These are phyloP conservation scores for Collybiopsis luxurians DNA, from an alignment of 768 basidiomycete species.

Conservation along the genomic window DNA sequence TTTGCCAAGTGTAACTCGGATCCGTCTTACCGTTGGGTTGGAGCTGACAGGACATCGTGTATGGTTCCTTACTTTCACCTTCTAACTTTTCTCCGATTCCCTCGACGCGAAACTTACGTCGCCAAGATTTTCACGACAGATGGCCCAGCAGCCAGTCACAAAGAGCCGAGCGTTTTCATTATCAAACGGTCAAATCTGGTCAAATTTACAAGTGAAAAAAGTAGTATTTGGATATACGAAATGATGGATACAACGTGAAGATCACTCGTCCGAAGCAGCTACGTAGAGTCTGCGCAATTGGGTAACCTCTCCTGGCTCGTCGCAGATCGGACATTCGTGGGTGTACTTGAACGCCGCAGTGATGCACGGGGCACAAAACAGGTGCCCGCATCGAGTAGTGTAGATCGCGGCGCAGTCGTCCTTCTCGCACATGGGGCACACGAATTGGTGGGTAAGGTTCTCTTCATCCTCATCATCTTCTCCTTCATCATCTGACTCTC, in stretches of 20 bases:
- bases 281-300: not conserved
- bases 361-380: slow-evolving; percentile 8
- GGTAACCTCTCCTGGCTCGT: not conserved
- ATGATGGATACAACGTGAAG: not conserved
- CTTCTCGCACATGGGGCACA: slow-evolving; percentile 5
- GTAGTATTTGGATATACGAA: no score
- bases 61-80: no score
- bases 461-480: not conserved
- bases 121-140: no score
- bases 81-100: no score
- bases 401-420: not conserved
- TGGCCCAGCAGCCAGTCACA: no score
- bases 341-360: slow-evolving; percentile 3
- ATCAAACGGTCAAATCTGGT: no score
- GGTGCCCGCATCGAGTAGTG: slow-evolving; percentile 2
- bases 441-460: not conserved
- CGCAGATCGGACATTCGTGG: not conserved
- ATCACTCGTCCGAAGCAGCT: not conserved
- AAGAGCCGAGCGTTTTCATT: no score
- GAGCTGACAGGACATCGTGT: no score
- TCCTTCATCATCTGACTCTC: not conserved
- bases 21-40: no score
- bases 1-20: no score
- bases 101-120: no score
- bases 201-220: no score